These are phyloP conservation scores for Favolaschia claudopus DNA, from an alignment of 768 basidiomycete genomes.

Conservation along the genomic window DNA sequence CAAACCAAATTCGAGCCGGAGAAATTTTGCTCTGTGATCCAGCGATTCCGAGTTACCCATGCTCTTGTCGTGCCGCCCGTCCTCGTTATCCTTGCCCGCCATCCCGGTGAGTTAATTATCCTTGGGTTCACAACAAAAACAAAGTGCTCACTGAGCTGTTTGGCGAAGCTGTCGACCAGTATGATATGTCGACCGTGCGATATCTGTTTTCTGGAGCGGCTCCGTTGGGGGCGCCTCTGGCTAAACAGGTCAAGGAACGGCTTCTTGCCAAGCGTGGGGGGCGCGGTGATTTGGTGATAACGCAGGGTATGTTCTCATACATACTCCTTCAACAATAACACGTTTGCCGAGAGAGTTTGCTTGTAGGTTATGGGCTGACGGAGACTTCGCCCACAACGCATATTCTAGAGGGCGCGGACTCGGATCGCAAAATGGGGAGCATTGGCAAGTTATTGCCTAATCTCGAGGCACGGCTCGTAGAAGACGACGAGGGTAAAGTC, in stretches of 20 bases:
- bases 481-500: slow-evolving; percentile 53
- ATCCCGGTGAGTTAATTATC: slow-evolving; percentile 58
- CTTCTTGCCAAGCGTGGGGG: slow-evolving; percentile 45
- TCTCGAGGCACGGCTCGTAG: slow-evolving; percentile 77
- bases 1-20: slow-evolving; percentile 77
- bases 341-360: neutral
- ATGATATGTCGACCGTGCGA: slow-evolving; percentile 68
- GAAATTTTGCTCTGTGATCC: slow-evolving; percentile 69
- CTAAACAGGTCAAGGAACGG: slow-evolving; percentile 51
- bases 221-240: slow-evolving; percentile 73
- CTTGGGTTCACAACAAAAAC: neutral
- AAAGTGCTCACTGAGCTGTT: neutral
- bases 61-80: slow-evolving; percentile 82
- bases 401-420: slow-evolving; percentile 54
- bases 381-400: slow-evolving; percentile 83
- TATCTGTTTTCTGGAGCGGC: slow-evolving; percentile 80
- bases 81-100: slow-evolving; percentile 75
- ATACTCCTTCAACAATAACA: neutral
- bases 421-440: slow-evolving; percentile 62
- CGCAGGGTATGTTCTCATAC: slow-evolving; percentile 54
- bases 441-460: slow-evolving; percentile 78
- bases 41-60: slow-evolving; percentile 67
- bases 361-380: slow-evolving; percentile 76
- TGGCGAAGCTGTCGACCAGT: slow-evolving; percentile 63
- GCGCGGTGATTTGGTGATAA: slow-evolving; percentile 49